Evolutionary conservation across 1,284 basidiomycete genomes (phyloP).

Genomic region (Cryptococcus maquisensis): DNA sequence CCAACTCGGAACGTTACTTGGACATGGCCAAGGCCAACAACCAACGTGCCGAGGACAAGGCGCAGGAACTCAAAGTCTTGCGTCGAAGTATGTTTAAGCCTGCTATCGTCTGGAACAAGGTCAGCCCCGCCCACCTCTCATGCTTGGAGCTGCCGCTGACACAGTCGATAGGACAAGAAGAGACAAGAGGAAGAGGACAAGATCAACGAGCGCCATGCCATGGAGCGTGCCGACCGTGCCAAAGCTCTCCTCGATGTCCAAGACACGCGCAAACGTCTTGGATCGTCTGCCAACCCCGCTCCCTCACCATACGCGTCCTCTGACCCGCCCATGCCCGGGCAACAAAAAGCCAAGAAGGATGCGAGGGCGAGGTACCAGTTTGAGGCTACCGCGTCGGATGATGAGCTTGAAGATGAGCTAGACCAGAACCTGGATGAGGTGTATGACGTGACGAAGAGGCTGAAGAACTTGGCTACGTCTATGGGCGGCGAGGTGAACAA

Average conservation of each 20-base stretch:
- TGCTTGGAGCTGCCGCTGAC: background rate
- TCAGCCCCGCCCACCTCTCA: conserved; percentile 23
- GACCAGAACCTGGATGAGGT: conserved; percentile 92
- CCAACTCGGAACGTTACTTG: conserved; percentile 92
- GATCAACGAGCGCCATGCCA: conserved; percentile 78
- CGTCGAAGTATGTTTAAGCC: conserved; percentile 79
- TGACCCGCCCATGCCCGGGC: conserved; percentile 29
- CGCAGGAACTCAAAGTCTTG: conserved; percentile 87
- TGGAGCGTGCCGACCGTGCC: conserved; percentile 80
- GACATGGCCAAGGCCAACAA: conserved; percentile 91
- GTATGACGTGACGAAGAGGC: conserved; percentile 67
- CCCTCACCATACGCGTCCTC: conserved; percentile 13
- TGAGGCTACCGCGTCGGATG: conserved; percentile 90
- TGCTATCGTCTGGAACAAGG: conserved; percentile 82
- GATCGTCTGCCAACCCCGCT: conserved; percentile 60
- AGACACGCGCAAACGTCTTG: conserved; percentile 80
- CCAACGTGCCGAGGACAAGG: conserved; percentile 83
- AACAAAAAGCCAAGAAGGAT: conserved; percentile 54
- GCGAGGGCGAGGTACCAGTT: conserved; percentile 86
- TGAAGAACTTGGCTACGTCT: conserved; percentile 78
- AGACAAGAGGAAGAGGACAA: conserved; percentile 86
- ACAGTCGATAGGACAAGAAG: conserved; percentile 61
- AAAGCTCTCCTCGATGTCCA: conserved; percentile 79
- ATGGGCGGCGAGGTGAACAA: conserved; percentile 49
- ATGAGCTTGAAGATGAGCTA: conserved; percentile 73